A percentile compares a stretch with the other conserved stretches of the same genome.
These are phyloP conservation scores for Boletus subparvulus DNA, from an alignment of 768 basidiomycete genomes.

Conservation along the genomic window DNA sequence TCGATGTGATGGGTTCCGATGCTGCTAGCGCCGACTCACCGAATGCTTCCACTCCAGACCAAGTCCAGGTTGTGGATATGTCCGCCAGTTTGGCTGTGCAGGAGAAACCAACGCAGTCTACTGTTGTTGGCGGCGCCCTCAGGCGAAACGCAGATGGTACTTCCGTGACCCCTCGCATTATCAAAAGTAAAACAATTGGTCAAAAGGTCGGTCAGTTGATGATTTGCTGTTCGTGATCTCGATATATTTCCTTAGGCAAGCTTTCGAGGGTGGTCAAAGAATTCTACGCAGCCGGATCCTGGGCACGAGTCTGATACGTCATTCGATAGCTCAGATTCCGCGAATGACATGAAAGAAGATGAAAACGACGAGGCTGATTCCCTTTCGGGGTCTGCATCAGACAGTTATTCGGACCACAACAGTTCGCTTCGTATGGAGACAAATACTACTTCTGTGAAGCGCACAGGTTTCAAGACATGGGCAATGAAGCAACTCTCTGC, in stretches of 20 bases:
- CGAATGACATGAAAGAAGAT: slow-evolving; percentile 48
- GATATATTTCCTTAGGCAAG: slow-evolving; percentile 28
- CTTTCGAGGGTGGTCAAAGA: slow-evolving; percentile 54
- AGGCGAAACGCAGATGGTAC: slow-evolving; percentile 66
- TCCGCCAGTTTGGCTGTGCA: slow-evolving; percentile 9
- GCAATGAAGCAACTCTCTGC: slow-evolving; percentile 72
- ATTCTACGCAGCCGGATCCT: slow-evolving; percentile 27
- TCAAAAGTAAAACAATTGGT: slow-evolving; percentile 43
- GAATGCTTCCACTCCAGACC: background rate
- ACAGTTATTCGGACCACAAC: slow-evolving; percentile 16
- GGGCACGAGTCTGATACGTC: slow-evolving; percentile 53
- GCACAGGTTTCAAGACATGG: slow-evolving; percentile 83
- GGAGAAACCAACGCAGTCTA: slow-evolving; percentile 15
- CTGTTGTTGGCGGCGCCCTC: slow-evolving; percentile 60
- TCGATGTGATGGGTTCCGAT: slow-evolving; percentile 32
- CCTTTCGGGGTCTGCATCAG: slow-evolving; percentile 14
- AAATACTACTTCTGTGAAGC: slow-evolving; percentile 34
- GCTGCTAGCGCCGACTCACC: slow-evolving; percentile 12
- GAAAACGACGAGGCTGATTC: slow-evolving; percentile 19
- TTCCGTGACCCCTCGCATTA: slow-evolving; percentile 44
- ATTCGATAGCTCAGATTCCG: slow-evolving; percentile 79
- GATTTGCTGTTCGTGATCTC: slow-evolving; percentile 2
- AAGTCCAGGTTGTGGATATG: slow-evolving; percentile 18
- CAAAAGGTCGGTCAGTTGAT: slow-evolving; percentile 42
- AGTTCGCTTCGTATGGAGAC: slow-evolving; percentile 16